Conservation (phyloP, 2,329 filamentous ascomycete species). For the Tolypocladium endophyticum region DNA sequence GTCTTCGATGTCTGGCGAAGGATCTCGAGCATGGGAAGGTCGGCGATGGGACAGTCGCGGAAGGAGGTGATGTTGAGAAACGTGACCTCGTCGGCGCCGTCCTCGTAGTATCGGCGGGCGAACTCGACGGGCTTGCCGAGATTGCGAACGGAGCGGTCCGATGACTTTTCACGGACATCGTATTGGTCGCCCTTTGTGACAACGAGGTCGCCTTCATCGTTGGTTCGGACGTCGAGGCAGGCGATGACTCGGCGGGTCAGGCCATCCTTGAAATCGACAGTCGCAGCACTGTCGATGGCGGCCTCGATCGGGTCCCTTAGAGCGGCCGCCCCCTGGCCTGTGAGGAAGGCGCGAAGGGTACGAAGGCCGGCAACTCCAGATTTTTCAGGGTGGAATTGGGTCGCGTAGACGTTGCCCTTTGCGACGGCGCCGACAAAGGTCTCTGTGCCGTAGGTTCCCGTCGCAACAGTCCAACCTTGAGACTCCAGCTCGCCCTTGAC, state of each 20-base stretch:
- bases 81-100: slow-evolving; percentile 92
- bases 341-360: slow-evolving; percentile 75
- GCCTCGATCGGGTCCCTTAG: slow-evolving; percentile 23
- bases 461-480: slow-evolving; percentile 87
- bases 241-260: slow-evolving; percentile 91
- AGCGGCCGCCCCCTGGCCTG: slow-evolving; percentile 50
- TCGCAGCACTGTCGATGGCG: slow-evolving; percentile 6
- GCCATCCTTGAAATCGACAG: slow-evolving; percentile 40
- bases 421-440: slow-evolving; percentile 87
- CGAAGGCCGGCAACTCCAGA: slow-evolving; percentile 81
- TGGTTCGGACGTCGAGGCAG: slow-evolving; percentile 88
- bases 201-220: slow-evolving; percentile 88
- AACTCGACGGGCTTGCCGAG: slow-evolving; percentile 95
- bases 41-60: slow-evolving; percentile 84
- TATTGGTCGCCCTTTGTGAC: slow-evolving; percentile 99
- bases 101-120: slow-evolving; percentile 87
- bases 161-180: slow-evolving; percentile 83
- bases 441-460: slow-evolving; percentile 76
- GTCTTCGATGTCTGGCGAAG: slow-evolving; percentile 76
- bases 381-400: slow-evolving; percentile 98
- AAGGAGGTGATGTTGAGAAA: slow-evolving; percentile 99
- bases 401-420: slow-evolving; percentile 75
- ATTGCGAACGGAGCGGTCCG: slow-evolving; percentile 63
- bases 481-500: slow-evolving; percentile 60
- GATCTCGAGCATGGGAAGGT: slow-evolving; percentile 93